Conservation (phyloP, 352 stramenopile genomes). For the Phytophthora brassicae region DNA sequence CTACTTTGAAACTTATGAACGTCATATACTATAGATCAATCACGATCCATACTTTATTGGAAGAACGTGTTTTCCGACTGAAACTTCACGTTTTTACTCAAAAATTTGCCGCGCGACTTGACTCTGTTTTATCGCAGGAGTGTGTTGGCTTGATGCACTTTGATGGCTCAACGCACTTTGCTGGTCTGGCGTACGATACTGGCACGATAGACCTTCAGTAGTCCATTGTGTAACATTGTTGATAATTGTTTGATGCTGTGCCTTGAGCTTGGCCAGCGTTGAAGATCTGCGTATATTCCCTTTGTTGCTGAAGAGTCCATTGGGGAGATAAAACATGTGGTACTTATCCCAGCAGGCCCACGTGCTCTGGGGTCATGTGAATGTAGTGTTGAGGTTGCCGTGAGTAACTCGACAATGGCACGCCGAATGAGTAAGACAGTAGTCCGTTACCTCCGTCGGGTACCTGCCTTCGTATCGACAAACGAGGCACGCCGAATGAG, state of each 20-base stretch:
- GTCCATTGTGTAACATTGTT: background rate
- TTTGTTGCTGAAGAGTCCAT: constrained; percentile 5
- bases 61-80: background rate
- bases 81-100: background rate
- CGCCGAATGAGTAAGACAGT: background rate
- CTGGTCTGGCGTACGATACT: background rate
- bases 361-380: background rate
- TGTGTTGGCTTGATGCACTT: background rate
- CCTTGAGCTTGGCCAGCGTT: background rate
- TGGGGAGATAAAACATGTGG: constrained; percentile 1
- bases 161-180: background rate
- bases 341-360: constrained; percentile 16
- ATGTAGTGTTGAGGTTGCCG: background rate
- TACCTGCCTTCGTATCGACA: constrained; percentile 3
- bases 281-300: constrained; percentile 2
- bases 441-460: constrained; percentile 1
- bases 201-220: background rate
- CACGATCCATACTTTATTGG: background rate
- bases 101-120: background rate
- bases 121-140: background rate
- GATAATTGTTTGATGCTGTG: background rate
- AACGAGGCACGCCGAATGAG: background rate
- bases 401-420: background rate
- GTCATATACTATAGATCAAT: background rate
- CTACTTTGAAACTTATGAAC: background rate